These are phyloP conservation scores for Candida jianshihensis DNA, from an alignment of 805 yeast species.

Conservation along the genomic window DNA sequence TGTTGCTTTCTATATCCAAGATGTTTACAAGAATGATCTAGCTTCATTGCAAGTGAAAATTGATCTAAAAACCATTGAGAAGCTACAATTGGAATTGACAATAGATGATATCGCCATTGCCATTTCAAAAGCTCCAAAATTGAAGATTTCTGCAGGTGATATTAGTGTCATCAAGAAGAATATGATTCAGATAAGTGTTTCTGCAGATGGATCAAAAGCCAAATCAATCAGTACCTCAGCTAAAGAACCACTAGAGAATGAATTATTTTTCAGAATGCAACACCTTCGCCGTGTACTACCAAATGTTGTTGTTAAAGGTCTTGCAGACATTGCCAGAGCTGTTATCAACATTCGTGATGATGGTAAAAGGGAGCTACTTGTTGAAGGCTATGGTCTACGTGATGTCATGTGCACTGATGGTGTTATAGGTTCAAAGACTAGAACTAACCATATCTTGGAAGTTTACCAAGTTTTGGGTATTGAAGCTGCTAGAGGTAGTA, in stretches of 20 bases:
- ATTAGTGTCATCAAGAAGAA: constrained; percentile 61
- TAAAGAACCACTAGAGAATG: constrained; percentile 32
- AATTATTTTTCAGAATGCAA: constrained; percentile 83
- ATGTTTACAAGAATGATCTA: constrained; percentile 76
- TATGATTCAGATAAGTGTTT: constrained; percentile 58
- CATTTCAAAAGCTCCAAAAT: constrained; percentile 75
- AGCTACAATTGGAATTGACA: constrained; percentile 80
- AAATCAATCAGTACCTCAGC: constrained; percentile 38
- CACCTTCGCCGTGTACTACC: constrained; percentile 81
- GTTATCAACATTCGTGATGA: constrained; percentile 89
- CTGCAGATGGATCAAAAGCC: constrained; percentile 33
- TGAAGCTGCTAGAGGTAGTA: constrained; percentile 94
- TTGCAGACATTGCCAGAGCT: constrained; percentile 87
- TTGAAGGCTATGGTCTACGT: constrained; percentile 95
- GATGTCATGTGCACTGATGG: constrained; percentile 98
- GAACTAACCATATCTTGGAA: constrained; percentile 89
- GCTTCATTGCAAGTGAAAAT: constrained; percentile 77
- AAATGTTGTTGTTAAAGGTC: constrained; percentile 85
- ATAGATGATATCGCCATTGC: constrained; percentile 84
- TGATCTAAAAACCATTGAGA: constrained; percentile 80
- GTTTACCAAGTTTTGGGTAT: constrained; percentile 87
- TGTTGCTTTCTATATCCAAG: constrained; percentile 85
- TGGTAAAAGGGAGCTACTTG: constrained; percentile 82
- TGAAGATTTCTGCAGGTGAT: constrained; percentile 72
- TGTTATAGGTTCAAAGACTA: constrained; percentile 79